These are phyloP conservation scores for Populus pruinosa DNA, from an alignment of 345 rosid genomes.

Conservation along the genomic window DNA sequence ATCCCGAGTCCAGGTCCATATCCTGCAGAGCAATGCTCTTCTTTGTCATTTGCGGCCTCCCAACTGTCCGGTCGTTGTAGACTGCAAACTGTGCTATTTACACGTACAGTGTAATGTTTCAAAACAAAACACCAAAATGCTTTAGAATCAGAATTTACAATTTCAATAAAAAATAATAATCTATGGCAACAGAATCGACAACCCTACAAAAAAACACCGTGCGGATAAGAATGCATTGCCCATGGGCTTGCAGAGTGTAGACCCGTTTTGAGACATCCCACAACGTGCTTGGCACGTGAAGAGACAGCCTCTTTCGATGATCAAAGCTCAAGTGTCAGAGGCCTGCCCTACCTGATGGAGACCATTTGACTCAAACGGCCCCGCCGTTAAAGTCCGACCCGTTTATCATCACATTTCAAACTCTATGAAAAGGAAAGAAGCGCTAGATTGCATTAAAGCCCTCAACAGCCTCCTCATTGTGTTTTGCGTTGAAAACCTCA, in stretches of 20 bases:
- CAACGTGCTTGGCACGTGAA: neutral
- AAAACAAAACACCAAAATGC: no score
- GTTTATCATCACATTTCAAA: neutral
- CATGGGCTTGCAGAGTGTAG: neutral
- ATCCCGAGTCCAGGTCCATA: no score
- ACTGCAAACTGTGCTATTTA: no score
- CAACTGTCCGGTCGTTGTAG: no score
- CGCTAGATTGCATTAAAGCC: neutral
- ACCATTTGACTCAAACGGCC: conserved; percentile 27
- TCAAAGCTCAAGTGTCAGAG: conserved; percentile 7
- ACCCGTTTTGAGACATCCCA: neutral
- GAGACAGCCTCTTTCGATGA: neutral
- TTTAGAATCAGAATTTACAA: no score
- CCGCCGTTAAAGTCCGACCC: conserved; percentile 31
- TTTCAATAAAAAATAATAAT: no score
- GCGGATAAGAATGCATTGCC: no score
- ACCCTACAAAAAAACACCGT: no score
- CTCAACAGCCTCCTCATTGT: conserved; percentile 33
- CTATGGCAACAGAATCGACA: no score
- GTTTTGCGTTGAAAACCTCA: neutral
- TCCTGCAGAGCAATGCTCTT: no score
- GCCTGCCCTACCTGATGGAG: conserved; percentile 19
- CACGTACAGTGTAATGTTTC: no score
- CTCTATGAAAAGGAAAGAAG: neutral
- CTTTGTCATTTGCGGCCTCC: no score